Evolutionary conservation across 164 flowering plant genomes (phyloP).

Genomic region (Piper betle): DNA sequence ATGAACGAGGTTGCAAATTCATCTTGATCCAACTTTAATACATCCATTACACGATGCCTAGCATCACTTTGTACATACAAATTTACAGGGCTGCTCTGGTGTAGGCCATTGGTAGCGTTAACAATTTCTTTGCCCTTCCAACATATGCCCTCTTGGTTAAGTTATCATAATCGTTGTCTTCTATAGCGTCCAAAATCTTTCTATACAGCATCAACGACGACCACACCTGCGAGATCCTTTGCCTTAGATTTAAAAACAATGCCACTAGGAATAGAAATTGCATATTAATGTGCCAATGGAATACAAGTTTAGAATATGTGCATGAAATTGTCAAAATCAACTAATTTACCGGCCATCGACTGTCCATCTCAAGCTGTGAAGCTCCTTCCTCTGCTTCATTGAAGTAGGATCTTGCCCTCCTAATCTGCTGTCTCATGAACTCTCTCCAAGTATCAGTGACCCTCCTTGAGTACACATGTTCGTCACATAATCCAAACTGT

Average conservation of each 20-base stretch:
- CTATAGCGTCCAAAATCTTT: slow-evolving; percentile 67
- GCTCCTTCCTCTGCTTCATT: slow-evolving; percentile 57
- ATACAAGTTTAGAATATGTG: not conserved
- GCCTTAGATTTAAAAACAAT: too few relatives aligned
- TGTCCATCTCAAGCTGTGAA: slow-evolving; percentile 48
- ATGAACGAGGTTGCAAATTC: not conserved
- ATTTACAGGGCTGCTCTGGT: slow-evolving; percentile 17
- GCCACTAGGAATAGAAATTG: too few relatives aligned
- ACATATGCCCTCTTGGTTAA: slow-evolving; percentile 67
- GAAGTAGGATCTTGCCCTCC: slow-evolving; percentile 54
- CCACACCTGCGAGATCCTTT: slow-evolving; percentile 45
- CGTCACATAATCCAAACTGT: slow-evolving; percentile 48
- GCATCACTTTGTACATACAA: slow-evolving; percentile 6
- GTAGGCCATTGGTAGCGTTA: slow-evolving; percentile 52
- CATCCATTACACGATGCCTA: not conserved
- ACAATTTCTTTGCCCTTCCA: slow-evolving; percentile 45
- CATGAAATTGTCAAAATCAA: not conserved
- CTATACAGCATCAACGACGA: slow-evolving; percentile 48
- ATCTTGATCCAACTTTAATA: not conserved
- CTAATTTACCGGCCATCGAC: slow-evolving; percentile 61
- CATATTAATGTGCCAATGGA: too few relatives aligned
- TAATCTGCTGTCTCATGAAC: slow-evolving; percentile 72
- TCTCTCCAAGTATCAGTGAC: slow-evolving; percentile 50
- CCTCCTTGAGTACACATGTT: slow-evolving; percentile 45
- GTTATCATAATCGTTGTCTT: slow-evolving; percentile 60